Base-by-base conservation (phyloP, 1,139 yeast genomes). In the Chernovozyma aurita region DNA sequence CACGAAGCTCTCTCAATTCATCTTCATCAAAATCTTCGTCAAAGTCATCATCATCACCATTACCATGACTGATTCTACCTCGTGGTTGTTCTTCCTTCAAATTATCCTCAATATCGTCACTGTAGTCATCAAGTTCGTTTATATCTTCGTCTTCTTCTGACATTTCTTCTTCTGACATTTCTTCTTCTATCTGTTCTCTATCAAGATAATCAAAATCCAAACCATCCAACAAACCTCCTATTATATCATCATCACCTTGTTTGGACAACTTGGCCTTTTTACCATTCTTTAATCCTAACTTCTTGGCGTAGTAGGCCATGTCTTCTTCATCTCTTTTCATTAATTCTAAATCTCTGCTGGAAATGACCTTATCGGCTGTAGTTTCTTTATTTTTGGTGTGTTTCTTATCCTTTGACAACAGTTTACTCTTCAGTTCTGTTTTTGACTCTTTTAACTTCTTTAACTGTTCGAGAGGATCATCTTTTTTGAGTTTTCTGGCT, bases 251-350 rank as follows among this genome's bases (percentile, higher is more conserved):
- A 22, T 78, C 86, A 26, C 71, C 80, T 2, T 54, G 51, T 29
- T 76, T 73, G 22, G 70, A 55, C 37, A 78, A 61, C 36, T 61
- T 65, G 4, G 63, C 43, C 11, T 58, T 58, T 38, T 64, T 70
- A 3, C 75, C 76, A 15, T 71, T 63, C 49, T 82, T 85, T 46
- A 84, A 55, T 1, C 95, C 95, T 15, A 90, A 67, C 48, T 84
- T 81, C 44, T 83, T 84, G 4, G 96, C 92, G 53, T 87, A 90
- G 52, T 80, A 87, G 18, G 74, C 79, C 61, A 87, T 79, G 32
- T 90, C 95, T 35, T 78, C 79, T 39, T 86, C 94, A 49, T 86
- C 95, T 43, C 73, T 70, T 34, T 65, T 65, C 49, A 74, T 57
- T 25, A 71, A 61, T 13, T 71, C 72, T 17, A 63, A 59, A 18